Evolutionary conservation across 257 asterid genomes (phyloP).

Genomic region (Rehmannia glutinosa): DNA sequence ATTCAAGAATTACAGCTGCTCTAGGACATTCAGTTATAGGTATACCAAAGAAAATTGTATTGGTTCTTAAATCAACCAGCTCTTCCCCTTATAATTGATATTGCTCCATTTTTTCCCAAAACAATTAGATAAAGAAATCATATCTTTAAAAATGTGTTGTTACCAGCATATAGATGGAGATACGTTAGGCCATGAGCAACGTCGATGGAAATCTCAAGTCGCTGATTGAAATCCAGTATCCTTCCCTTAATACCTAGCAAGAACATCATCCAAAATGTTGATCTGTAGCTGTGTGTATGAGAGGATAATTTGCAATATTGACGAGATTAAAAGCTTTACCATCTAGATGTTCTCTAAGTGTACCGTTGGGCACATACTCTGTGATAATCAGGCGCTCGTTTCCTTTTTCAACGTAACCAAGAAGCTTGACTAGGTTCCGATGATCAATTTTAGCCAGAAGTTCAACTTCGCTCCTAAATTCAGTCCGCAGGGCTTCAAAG

Average conservation of each 20-base stretch:
- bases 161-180: constrained; percentile 94
- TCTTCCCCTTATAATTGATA: neutral
- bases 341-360: constrained; percentile 93
- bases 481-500: constrained; percentile 54
- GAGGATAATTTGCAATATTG: neutral
- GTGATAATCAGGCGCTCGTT: constrained; percentile 83
- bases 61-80: neutral
- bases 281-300: neutral
- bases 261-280: constrained; percentile 20
- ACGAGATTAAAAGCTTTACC: constrained; percentile 46
- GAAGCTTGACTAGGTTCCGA: constrained; percentile 90
- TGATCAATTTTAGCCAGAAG: constrained; percentile 95
- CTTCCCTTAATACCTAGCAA: constrained; percentile 67
- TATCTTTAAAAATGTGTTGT: constrained; percentile 11
- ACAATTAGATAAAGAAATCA: constrained; percentile 14
- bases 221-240: constrained; percentile 81
- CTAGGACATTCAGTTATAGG: neutral
- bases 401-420: constrained; percentile 87
- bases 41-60: neutral
- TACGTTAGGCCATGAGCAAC: constrained; percentile 91
- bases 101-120: neutral
- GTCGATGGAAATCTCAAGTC: constrained; percentile 92
- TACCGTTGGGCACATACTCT: constrained; percentile 92
- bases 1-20: neutral
- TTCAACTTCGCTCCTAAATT: constrained; percentile 90